A percentile compares a stretch with the other conserved stretches of the same genome.
These are phyloP conservation scores for Malassezia obtusa DNA, from an alignment of 1,284 basidiomycete species.

Conservation along the genomic window DNA sequence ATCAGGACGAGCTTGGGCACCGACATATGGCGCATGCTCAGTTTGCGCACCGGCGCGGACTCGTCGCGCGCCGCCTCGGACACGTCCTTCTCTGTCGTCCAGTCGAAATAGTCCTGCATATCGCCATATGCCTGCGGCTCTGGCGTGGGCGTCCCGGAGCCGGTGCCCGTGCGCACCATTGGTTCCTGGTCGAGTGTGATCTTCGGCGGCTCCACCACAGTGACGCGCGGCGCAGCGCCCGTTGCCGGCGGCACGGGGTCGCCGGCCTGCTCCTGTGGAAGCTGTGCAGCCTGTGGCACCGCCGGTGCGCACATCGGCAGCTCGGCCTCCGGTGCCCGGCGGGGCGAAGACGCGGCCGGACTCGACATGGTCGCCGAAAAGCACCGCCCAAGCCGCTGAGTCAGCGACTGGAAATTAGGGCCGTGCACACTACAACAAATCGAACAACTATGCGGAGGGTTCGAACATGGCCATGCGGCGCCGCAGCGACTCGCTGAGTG, in stretches of 20 bases:
- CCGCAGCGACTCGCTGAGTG: conserved; percentile 13
- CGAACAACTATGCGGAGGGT: not conserved
- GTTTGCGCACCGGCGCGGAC: conserved; percentile 20
- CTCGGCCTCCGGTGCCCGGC: not conserved
- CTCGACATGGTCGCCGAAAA: not conserved
- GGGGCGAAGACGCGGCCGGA: not conserved
- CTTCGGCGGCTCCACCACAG: not conserved
- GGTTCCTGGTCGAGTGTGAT: not conserved
- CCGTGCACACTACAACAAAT: too few species aligned
- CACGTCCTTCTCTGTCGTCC: conserved; percentile 40
- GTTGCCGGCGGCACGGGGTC: not conserved
- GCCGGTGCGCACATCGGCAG: not conserved
- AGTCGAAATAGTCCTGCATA: conserved; percentile 38
- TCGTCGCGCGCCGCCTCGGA: conserved; percentile 19
- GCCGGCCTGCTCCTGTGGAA: not conserved
- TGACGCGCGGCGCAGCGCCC: not conserved
- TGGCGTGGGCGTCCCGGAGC: not conserved
- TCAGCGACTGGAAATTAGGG: not conserved
- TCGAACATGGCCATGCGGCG: conserved; percentile 13
- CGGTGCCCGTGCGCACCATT: not conserved
- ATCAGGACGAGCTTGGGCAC: conserved; percentile 31
- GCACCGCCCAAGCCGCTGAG: not conserved
- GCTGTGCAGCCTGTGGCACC: not conserved
- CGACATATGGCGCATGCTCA: conserved; percentile 24
- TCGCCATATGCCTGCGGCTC: too few species aligned